Conservation (phyloP, 2,329 filamentous ascomycete genomes). For the Colletotrichum kahawae region DNA sequence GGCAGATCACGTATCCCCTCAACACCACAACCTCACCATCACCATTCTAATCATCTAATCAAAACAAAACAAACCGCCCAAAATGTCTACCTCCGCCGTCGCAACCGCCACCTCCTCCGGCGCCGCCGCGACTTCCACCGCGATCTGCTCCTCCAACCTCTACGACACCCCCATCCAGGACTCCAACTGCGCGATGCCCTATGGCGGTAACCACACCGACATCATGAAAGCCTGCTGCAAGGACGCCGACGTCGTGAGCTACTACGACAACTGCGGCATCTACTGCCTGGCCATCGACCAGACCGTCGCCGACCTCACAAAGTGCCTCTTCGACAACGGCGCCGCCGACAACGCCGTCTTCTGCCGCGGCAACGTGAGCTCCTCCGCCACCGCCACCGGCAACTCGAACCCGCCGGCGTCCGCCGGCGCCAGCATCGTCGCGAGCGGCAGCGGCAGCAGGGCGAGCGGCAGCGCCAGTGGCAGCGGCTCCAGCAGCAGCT, state of each 20-base stretch:
- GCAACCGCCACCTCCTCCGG: background rate
- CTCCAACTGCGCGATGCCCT: slow-evolving; percentile 47
- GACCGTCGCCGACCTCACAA: slow-evolving; percentile 29
- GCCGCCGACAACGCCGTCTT: slow-evolving; percentile 44
- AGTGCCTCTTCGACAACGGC: slow-evolving; percentile 45
- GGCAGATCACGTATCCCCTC: background rate
- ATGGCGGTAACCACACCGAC: slow-evolving; percentile 43
- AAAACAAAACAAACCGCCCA: background rate
- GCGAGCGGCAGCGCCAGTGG: slow-evolving; percentile 7
- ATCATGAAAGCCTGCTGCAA: slow-evolving; percentile 52
- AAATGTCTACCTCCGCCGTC: slow-evolving; percentile 1
- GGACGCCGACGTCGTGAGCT: slow-evolving; percentile 45
- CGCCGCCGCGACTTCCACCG: background rate
- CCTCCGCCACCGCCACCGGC: slow-evolving; percentile 41
- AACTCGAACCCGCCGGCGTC: slow-evolving; percentile 32
- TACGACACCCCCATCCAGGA: slow-evolving; percentile 50
- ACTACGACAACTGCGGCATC: slow-evolving; percentile 52
- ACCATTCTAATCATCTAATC: background rate
- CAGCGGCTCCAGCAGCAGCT: slow-evolving; percentile 5
- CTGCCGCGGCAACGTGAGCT: slow-evolving; percentile 43
- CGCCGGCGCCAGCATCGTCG: slow-evolving; percentile 36
- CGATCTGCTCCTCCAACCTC: slow-evolving; percentile 26
- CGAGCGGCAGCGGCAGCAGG: slow-evolving; percentile 18
- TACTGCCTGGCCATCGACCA: slow-evolving; percentile 49
- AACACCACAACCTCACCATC: background rate